Evolutionary conservation across 768 basidiomycete genomes (phyloP), one percentile per base, ranked within the genome.

Genomic region (Tricholoma bakamatsutake): DNA sequence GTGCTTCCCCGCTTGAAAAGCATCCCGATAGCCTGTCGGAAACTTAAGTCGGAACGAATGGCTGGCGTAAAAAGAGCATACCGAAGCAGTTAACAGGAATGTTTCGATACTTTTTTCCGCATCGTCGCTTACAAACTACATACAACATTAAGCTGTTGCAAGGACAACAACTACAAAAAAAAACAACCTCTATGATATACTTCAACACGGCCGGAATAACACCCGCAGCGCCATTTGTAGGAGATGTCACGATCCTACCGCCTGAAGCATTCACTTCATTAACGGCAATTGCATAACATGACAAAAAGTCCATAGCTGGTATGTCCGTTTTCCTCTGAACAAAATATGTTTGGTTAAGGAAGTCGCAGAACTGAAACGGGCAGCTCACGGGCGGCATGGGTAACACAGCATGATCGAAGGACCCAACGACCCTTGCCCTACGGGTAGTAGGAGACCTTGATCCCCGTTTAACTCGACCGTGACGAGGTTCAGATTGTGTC

Each of bases 1-100:
- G 95, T 96, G 59, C 92, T 93, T n/a, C 94, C 93, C 57, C 95
- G 83, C 68, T 98, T 98, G 76, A 93, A 96, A 31, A 97, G 74
- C 94, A 97, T 97, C 13, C 95, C 93, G 52, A 96, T 73, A 8
- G 94, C 88, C 88, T 90, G 49, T 17, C 18, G 60, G 11, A 57
- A 27, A 63, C 50, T 52, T 21, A 39, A n/a, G 48, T 17, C 35
- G 27, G 8, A 28, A 48, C n/a, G 15, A 15, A 50, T 21, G 21
- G 37, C 43, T 5, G 17, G 54, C 56, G 33, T 53, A 4, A 24
- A 58, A 31, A 13, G 18, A 40, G 75, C 83, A 61, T 64, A 91
- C 92, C 52, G 90, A 77, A 48, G 93, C 90, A 4, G 94, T 97
- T 55, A 98, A 74, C 49, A 98, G 71, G 70, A 98, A 98, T 0